A percentile compares a stretch with the other conserved stretches of the same genome.
Evolutionary conservation across 306 rosid genomes (phyloP).

Genomic region (Arachis stenosperma): DNA sequence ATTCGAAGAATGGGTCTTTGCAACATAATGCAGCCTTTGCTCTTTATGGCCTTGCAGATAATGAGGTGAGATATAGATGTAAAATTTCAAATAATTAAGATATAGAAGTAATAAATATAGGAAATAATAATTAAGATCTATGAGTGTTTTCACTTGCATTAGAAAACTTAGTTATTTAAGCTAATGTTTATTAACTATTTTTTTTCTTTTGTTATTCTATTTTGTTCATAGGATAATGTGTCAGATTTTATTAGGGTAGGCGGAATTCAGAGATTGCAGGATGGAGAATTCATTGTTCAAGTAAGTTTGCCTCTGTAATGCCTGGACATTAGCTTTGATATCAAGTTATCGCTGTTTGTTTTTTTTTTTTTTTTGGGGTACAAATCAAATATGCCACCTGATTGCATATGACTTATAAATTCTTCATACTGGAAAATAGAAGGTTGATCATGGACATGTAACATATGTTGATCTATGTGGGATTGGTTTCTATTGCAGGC

Average conservation of each 20-base stretch:
- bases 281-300: constrained; percentile 96
- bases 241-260: constrained; percentile 98
- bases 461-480: constrained; percentile 9
- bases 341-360: constrained; percentile 18
- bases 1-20: constrained; percentile 86
- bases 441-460: background rate
- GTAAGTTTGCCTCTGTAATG: constrained; percentile 50
- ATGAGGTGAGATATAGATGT: constrained; percentile 58
- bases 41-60: constrained; percentile 94
- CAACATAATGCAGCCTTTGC: constrained; percentile 96
- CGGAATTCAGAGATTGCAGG: constrained; percentile 92
- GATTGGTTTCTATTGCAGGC: constrained; percentile 54
- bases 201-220: constrained; percentile 35
- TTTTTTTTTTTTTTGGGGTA: background rate
- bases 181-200: constrained; percentile 38
- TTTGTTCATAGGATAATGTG: constrained; percentile 82
- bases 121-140: background rate
- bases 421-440: background rate
- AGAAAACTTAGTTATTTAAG: constrained; percentile 18
- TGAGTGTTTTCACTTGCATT: background rate
- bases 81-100: background rate
- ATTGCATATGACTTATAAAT: constrained; percentile 16
- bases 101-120: no score
- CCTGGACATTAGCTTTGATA: background rate
- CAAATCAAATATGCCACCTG: background rate